Base-by-base conservation (phyloP, 805 yeast genomes). In the Kockiozyma suomiensis region DNA sequence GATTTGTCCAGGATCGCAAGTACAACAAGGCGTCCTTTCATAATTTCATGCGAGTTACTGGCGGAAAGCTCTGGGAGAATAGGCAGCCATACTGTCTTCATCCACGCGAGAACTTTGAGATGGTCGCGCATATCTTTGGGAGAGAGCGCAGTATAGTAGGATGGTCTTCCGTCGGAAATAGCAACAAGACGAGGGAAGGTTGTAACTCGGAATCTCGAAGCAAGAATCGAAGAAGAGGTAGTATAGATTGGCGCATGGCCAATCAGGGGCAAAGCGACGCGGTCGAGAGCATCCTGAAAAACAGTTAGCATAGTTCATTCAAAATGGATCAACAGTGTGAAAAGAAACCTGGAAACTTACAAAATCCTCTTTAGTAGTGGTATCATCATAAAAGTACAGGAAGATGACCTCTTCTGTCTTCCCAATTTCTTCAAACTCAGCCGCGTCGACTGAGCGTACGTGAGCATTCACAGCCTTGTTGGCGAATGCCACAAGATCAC, bases 321-420 rank as follows among this genome's bases (percentile, higher is more conserved):
- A 7, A 13, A 3, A 6, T 38, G 42, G 12, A 41, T 3, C 15
- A 23, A 7, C 6, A 25, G 23, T 10, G 26, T 3, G 32, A 38
- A 2, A 3, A 33, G 3, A n/a, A 23, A 37, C 23, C 8, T 10
- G 4, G 37, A 21, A 17, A 42, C 63, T 49, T 50, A 59, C 61
- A 68, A 76, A 75, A 55, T 76, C 79, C 58, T 76, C 80, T 21
- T 69, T 58, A 45, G 70, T 70, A 5, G 76, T 72, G 2, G 70
- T 64, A 45, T 73, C 73, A 62, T 77, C 79, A 55, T 76, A 73
- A 38, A 78, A 69, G 61, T 73, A 78, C 28, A 78, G 66, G 62
- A 75, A 75, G 1, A 73, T 64, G 26, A 71, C 71, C 12, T 68
- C 59, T 13, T 70, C 70, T 43, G 66, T 69, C 54, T 59, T 57